These are phyloP conservation scores for Carpinus fangiana DNA, from an alignment of 306 rosid species.

Conservation along the genomic window DNA sequence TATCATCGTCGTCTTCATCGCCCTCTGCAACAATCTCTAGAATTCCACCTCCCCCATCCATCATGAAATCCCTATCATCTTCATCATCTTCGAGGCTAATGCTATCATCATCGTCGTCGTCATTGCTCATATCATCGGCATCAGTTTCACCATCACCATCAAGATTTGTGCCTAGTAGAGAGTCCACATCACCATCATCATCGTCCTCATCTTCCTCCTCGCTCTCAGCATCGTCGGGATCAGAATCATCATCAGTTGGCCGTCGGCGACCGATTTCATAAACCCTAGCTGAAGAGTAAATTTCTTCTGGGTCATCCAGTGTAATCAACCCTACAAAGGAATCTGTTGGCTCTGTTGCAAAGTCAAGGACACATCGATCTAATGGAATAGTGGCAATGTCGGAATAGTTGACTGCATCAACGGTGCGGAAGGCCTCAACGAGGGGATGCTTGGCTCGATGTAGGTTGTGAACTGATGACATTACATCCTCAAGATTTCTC, in stretches of 20 bases:
- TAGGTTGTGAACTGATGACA: constrained; percentile 74
- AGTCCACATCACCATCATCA: constrained; percentile 52
- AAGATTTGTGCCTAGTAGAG: constrained; percentile 76
- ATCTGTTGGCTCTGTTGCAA: constrained; percentile 88
- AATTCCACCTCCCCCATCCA: constrained; percentile 69
- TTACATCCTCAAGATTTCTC: constrained; percentile 91
- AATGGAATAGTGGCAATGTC: constrained; percentile 87
- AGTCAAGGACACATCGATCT: constrained; percentile 97
- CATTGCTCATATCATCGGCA: constrained; percentile 73
- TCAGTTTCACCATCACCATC: constrained; percentile 79
- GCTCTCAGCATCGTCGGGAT: constrained; percentile 94
- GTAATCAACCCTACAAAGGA: constrained; percentile 92
- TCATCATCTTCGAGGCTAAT: constrained; percentile 51
- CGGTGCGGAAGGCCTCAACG: constrained; percentile 88
- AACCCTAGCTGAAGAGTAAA: constrained; percentile 86
- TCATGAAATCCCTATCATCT: constrained; percentile 57
- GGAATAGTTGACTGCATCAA: constrained; percentile 90
- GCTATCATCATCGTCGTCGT: constrained; percentile 63
- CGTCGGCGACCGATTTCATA: constrained; percentile 93
- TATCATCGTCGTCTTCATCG: constrained; percentile 79
- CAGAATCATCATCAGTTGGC: constrained; percentile 94
- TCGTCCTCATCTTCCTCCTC: constrained; percentile 90
- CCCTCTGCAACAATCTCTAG: constrained; percentile 71
- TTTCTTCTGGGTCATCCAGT: constrained; percentile 93
- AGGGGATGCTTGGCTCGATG: constrained; percentile 90